phyloP scores from a whole-genome alignment of 2,329 filamentous ascomycete genomes.

The Lasiodiplodia theobromae region DNA sequence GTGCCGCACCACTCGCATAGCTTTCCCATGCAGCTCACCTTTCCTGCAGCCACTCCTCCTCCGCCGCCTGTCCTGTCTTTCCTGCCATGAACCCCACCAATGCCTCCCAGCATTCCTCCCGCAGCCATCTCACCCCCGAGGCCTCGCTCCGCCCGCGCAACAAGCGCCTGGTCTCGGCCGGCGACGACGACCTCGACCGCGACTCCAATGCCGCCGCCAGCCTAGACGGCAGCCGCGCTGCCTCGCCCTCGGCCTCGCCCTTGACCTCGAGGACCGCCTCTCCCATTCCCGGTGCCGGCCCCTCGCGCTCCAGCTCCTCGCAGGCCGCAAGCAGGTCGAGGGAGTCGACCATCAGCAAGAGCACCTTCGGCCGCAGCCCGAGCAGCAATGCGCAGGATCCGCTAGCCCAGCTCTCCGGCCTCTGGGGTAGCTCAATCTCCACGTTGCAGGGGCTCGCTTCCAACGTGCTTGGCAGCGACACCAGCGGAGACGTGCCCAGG shows the following conservation, averaged over 20 bases:
- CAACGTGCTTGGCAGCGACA: conserved; percentile 51
- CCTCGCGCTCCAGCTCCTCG: conserved; percentile 41
- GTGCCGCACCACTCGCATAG: conserved; percentile 24
- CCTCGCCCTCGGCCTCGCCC: conserved; percentile 47
- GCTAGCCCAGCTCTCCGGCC: conserved; percentile 48
- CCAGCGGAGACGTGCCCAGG: conserved; percentile 37
- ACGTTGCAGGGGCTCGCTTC: conserved; percentile 58
- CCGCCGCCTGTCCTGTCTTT: conserved; percentile 12
- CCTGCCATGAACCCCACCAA: conserved; percentile 50
- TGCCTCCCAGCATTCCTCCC: conserved; percentile 46
- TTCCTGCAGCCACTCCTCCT: conserved; percentile 17
- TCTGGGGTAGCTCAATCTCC: conserved; percentile 59
- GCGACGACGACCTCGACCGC: conserved; percentile 48
- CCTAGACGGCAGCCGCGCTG: conserved; percentile 35
- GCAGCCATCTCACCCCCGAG: conserved; percentile 47
- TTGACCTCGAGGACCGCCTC: conserved; percentile 50
- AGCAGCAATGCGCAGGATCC: conserved; percentile 37
- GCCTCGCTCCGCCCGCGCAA: conserved; percentile 56
- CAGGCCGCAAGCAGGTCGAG: conserved; percentile 29
- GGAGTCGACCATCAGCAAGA: conserved; percentile 15
- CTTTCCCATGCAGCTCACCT: conserved; percentile 19
- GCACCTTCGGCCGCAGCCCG: conserved; percentile 2
- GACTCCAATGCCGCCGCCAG: conserved; percentile 7
- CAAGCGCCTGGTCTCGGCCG: conserved; percentile 55
- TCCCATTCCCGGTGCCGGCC: conserved; percentile 50